phyloP scores from a whole-genome alignment of 2,329 filamentous ascomycete genomes.

The Talaromyces sp. region DNA sequence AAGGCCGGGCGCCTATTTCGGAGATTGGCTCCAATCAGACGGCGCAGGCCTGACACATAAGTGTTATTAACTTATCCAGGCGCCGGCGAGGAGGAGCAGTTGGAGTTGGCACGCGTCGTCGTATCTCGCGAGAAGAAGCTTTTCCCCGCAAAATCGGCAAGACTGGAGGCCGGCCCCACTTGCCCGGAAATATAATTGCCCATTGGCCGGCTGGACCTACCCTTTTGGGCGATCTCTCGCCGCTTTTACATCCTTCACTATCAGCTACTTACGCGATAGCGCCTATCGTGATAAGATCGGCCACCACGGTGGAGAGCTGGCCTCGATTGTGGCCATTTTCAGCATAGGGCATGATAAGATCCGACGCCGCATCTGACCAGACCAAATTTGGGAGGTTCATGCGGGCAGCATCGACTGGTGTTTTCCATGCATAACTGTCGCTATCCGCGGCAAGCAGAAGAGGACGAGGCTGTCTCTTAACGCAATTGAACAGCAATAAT shows the following conservation, averaged over 20 bases:
- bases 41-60: background rate
- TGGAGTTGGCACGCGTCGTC: background rate
- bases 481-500: background rate
- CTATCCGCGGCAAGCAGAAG: background rate
- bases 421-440: background rate
- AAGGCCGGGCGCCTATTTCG: slow-evolving; percentile 1
- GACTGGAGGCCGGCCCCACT: background rate
- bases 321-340: background rate
- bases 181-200: background rate
- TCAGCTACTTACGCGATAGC: background rate
- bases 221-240: background rate
- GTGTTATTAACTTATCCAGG: background rate
- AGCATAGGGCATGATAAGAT: background rate
- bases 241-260: slow-evolving; percentile 2
- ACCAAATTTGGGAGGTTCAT: slow-evolving; percentile 11
- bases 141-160: slow-evolving; percentile 6
- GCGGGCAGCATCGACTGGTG: background rate
- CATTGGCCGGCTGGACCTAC: slow-evolving; percentile 4
- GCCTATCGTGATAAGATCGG: background rate
- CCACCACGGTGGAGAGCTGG: background rate
- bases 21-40: slow-evolving; percentile 9
- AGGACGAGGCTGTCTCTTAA: background rate
- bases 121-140: background rate
- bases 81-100: background rate
- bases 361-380: background rate